Evolutionary conservation across 352 stramenopile genomes (phyloP).

Genomic region (Blastocystis sp.): DNA sequence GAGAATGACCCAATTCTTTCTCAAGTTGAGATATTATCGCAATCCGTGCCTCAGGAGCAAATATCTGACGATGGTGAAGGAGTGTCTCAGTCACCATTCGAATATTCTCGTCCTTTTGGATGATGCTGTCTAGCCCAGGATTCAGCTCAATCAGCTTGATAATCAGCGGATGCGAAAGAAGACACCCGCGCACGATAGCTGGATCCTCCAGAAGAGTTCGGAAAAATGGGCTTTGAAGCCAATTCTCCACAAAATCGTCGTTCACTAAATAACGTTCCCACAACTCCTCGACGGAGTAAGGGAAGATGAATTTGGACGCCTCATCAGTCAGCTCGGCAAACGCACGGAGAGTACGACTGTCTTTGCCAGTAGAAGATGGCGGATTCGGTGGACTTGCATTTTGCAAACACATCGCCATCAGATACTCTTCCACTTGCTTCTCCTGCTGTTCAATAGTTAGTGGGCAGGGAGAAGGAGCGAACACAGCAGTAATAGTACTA

Average conservation of each 20-base stretch:
- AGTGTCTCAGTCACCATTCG: not conserved
- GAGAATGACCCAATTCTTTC: not conserved
- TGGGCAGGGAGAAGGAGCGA: not conserved
- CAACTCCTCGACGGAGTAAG: not conserved
- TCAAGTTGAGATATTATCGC: not conserved
- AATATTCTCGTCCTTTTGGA: not conserved
- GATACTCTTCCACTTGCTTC: constrained; percentile 42
- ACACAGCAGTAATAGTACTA: not conserved
- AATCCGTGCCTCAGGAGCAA: not conserved
- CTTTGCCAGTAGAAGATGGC: not conserved
- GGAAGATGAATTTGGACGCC: not conserved
- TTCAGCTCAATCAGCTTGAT: constrained; percentile 10
- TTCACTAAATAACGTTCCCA: not conserved
- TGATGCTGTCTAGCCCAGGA: not conserved
- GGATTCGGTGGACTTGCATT: not conserved
- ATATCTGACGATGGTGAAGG: not conserved
- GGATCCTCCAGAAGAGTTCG: not conserved
- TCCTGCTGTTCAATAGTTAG: constrained; percentile 1
- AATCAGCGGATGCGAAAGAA: constrained; percentile 9
- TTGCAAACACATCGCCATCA: not conserved
- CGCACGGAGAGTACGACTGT: not conserved
- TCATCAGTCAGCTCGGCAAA: not conserved
- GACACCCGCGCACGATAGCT: not conserved
- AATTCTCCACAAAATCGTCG: not conserved
- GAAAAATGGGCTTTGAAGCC: not conserved